These are phyloP conservation scores for Megacollybia platyphylla DNA, from an alignment of 1,284 basidiomycete species.

Conservation along the genomic window DNA sequence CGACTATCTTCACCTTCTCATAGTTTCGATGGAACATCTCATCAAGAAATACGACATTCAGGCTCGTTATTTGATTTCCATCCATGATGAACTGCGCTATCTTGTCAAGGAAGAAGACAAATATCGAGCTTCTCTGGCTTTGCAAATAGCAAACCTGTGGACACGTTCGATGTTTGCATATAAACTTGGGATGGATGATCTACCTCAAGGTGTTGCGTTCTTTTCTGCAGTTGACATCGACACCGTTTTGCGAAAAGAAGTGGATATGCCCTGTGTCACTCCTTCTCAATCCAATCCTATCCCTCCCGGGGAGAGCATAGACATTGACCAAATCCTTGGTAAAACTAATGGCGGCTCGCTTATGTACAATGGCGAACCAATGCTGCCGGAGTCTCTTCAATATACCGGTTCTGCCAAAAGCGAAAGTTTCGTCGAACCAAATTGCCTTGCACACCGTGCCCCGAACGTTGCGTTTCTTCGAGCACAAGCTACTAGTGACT, in stretches of 20 bases:
- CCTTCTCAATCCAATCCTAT: constrained; percentile 83
- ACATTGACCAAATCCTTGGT: constrained; percentile 57
- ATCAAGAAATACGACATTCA: constrained; percentile 73
- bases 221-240: constrained; percentile 97
- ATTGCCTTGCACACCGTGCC: constrained; percentile 56
- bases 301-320: constrained; percentile 75
- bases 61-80: constrained; percentile 91
- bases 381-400: constrained; percentile 21
- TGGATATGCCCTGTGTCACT: constrained; percentile 91
- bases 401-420: constrained; percentile 16
- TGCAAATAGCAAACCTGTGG: constrained; percentile 96
- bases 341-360: constrained; percentile 59
- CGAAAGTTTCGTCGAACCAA: constrained; percentile 35
- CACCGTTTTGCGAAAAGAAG: constrained; percentile 87
- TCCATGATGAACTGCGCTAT: constrained; percentile 96
- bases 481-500: constrained; percentile 61
- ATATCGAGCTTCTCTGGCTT: constrained; percentile 82
- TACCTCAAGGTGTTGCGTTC: constrained; percentile 91
- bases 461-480: constrained; percentile 48
- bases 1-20: constrained; percentile 94
- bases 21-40: constrained; percentile 91
- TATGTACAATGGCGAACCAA: constrained; percentile 39
- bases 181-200: constrained; percentile 89
- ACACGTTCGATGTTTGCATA: constrained; percentile 88
- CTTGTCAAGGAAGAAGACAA: constrained; percentile 82